Evolutionary conservation across 345 rosid species (phyloP).

Genomic region (Pugionium cornutum): DNA sequence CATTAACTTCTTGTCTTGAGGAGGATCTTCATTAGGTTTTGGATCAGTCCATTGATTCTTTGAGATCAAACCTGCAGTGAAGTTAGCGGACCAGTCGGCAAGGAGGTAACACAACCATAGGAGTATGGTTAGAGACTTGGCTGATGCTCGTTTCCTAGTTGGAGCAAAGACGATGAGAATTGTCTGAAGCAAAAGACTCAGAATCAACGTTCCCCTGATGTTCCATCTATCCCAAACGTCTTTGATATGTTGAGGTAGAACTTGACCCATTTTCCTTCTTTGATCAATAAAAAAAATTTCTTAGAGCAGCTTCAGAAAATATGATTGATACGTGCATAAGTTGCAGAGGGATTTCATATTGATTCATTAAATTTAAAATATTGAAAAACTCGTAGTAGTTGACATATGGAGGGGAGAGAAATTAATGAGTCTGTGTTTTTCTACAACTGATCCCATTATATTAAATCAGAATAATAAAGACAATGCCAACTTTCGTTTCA

Average conservation of each 20-base stretch:
- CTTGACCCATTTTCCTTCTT: neutral
- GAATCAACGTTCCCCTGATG: constrained; percentile 47
- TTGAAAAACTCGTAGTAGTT: no score
- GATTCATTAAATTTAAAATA: no score
- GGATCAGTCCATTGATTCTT: constrained; percentile 3
- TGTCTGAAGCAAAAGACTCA: constrained; percentile 11
- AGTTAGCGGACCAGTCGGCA: constrained; percentile 38
- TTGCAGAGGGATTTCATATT: no score
- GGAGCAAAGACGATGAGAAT: constrained; percentile 13
- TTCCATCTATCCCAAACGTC: constrained; percentile 49
- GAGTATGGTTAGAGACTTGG: constrained; percentile 42
- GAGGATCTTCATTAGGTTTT: neutral
- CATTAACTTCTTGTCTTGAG: neutral
- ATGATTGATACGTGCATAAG: no score
- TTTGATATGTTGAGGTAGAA: constrained; percentile 7
- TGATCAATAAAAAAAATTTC: no score
- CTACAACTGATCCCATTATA: no score
- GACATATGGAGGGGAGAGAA: no score
- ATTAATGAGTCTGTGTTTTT: no score
- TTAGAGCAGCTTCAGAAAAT: no score
- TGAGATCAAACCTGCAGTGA: neutral
- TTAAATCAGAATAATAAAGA: no score
- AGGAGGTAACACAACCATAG: constrained; percentile 56
- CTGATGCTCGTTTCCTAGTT: neutral
- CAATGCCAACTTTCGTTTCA: no score